Percentiles rank a stretch among this genome's conserved stretches.
Conservation (phyloP, 2,329 filamentous ascomycete genomes). For the Colletotrichum sp. region DNA sequence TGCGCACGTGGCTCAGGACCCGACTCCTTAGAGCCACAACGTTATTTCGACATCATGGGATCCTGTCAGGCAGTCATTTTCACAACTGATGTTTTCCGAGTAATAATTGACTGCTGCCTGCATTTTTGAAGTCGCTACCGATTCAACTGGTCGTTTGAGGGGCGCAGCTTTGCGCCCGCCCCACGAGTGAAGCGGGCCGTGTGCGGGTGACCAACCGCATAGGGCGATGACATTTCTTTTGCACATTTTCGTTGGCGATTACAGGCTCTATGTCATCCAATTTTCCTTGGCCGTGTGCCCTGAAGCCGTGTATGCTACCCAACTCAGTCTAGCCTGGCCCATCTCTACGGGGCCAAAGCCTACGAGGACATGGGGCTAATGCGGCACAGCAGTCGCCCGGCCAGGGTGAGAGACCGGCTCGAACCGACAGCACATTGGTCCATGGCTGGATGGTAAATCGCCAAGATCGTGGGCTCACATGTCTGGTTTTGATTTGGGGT, state of each 20-base stretch:
- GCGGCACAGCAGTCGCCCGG: constrained; percentile 6
- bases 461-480: background rate
- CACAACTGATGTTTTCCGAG: background rate
- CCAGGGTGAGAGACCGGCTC: background rate
- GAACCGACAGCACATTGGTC: background rate
- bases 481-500: background rate
- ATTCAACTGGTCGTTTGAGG: background rate
- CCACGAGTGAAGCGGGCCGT: background rate
- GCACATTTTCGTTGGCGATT: background rate
- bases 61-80: background rate
- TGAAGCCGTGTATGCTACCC: background rate
- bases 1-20: background rate
- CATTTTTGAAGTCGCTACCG: background rate
- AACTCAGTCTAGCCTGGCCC: background rate
- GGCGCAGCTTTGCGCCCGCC: background rate
- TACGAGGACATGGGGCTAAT: background rate
- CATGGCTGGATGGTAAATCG: background rate
- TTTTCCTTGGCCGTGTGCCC: background rate
- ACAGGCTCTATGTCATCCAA: background rate
- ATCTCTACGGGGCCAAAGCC: background rate
- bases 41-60: background rate
- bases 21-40: background rate
- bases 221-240: background rate
- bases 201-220: background rate
- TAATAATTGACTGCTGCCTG: background rate